Evolutionary conservation across 2,329 filamentous ascomycete species (phyloP), one percentile per base, ranked within the genome.

Genomic region (Proliferodiscus dingleyae): DNA sequence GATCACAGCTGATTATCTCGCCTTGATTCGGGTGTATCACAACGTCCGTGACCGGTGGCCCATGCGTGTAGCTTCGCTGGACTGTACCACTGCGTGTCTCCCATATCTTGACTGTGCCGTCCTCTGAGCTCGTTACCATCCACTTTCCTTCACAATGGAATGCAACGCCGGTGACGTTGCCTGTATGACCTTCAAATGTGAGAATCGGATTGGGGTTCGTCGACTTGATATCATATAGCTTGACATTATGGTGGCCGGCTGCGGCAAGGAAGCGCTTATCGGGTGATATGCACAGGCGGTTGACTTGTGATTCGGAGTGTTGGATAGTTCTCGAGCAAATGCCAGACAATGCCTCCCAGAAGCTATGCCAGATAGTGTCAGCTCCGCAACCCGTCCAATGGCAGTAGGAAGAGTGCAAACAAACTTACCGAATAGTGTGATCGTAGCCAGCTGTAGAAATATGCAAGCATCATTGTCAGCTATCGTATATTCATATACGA

Each of bases 21-120:
- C 91, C 93, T 71, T 98, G 93, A 64, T 98, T 98, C 0, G 93
- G 93, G 66, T 98, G 93, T 46, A 98, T 98, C n/a, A 97, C 93
- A 7, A 98, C 93, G 66, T 98, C 93, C 62, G 96, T 98, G 42
- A 91, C 93, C 0, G 93, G 83, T 26, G 82, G 84, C 43, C 85
- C 87, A 65, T 98, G 93, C 56, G 80, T 84, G 66, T 98, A 98
- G 68, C 91, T 95, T 44, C 93, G 81, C 69, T 98, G 93, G 44
- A 97, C 81, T 47, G 56, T 57, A 3, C 60, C 60, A 23, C 59
- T 63, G 19, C 59, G 51, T 15, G 61, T 64, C 46, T 63, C 60
- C 60, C 61, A 64, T 23, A 64, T 62, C 47, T 64, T 63, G 13
- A 63, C 60, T 5, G 57, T 63, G 78, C 90, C 88, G 63, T 98